A percentile compares a stretch with the other conserved stretches of the same genome.
phyloP scores from a whole-genome alignment of 306 rosid species.

The Vicia sativa region DNA sequence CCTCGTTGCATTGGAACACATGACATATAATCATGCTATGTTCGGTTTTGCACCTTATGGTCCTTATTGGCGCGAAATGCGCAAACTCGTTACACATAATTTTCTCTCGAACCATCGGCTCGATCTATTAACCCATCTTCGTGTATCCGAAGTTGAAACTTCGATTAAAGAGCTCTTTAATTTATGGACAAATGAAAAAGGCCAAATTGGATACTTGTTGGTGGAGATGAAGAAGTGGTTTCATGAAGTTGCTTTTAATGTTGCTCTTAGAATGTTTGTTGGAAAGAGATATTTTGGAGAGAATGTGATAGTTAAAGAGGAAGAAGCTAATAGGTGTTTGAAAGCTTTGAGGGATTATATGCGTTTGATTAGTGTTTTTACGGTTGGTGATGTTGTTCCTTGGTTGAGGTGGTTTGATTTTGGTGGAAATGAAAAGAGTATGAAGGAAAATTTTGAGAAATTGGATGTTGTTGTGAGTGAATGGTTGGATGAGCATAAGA shows the following conservation, averaged over 20 bases:
- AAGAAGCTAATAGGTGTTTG: constrained; percentile 16
- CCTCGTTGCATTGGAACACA: neutral
- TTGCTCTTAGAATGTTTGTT: constrained; percentile 18
- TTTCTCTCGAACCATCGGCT: constrained; percentile 30
- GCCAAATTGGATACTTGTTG: neutral
- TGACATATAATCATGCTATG: constrained; percentile 29
- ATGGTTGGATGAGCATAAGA: constrained; percentile 15
- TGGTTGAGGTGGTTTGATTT: constrained; percentile 32
- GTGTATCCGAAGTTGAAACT: constrained; percentile 12
- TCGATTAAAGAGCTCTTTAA: neutral
- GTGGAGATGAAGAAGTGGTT: constrained; percentile 33
- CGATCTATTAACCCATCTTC: neutral
- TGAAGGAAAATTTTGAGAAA: constrained; percentile 14
- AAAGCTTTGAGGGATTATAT: constrained; percentile 19
- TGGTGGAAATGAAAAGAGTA: constrained; percentile 30
- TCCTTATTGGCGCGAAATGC: constrained; percentile 27
- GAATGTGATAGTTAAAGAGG: neutral
- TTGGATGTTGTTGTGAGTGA: constrained; percentile 21
- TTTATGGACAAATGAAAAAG: neutral
- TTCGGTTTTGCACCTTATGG: constrained; percentile 31
- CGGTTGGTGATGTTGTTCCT: constrained; percentile 26
- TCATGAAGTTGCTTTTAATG: constrained; percentile 18
- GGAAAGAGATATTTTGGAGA: constrained; percentile 35
- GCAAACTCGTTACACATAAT: neutral
- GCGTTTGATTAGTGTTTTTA: constrained; percentile 20